Evolutionary conservation across 1,284 basidiomycete species (phyloP), one percentile per base, ranked within the genome.

Genomic region (Irpex sp.): DNA sequence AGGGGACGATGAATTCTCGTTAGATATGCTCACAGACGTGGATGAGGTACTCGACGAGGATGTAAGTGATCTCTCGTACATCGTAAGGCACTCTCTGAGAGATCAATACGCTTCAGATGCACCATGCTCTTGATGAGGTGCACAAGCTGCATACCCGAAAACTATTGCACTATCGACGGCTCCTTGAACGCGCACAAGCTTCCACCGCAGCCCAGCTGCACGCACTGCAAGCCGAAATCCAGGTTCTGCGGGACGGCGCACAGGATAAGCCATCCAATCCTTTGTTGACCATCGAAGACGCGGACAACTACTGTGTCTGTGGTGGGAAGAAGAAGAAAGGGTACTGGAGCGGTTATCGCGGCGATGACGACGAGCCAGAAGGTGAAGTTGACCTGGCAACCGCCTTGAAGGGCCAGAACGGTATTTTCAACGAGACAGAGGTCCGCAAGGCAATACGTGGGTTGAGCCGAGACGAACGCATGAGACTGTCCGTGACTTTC

Each of bases 161-260:
- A 68, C 80, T 91, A 21, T 79, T 85, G n/a, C 84, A 87, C 64
- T 88, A 90, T 74, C 90, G 87, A 68, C 83, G 90, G 2, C 79
- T 93, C 1, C 81, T 93, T 8, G 90, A 92, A 68, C 87, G 88
- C 53, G 82, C 89, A 0, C 90, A 93, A 68, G 85, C 87, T 0
- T 85, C 86, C 6, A 82, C 88, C 1, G 89, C 91, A 0, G 87
- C 90, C 0, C 90, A 93, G 69, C 78, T 92, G 1, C 90, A 92
- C 68, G 90, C 91, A 0, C 76, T 93, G 1, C 90, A 92, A 72
- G 90, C 89, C 2, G 89, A 93, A 69, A 77, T 91, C 4, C 75
- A 83, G 55, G 71, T 88, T 47, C 73, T 89, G 13, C 81, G 85
- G 11, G 78, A 79, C 17, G 68, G 69, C 17, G 74, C 76, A 68